Percentiles rank a stretch among this genome's conserved stretches.
phyloP scores from a whole-genome alignment of 108 stramenopile genomes.

The Nitzschia sp. region DNA sequence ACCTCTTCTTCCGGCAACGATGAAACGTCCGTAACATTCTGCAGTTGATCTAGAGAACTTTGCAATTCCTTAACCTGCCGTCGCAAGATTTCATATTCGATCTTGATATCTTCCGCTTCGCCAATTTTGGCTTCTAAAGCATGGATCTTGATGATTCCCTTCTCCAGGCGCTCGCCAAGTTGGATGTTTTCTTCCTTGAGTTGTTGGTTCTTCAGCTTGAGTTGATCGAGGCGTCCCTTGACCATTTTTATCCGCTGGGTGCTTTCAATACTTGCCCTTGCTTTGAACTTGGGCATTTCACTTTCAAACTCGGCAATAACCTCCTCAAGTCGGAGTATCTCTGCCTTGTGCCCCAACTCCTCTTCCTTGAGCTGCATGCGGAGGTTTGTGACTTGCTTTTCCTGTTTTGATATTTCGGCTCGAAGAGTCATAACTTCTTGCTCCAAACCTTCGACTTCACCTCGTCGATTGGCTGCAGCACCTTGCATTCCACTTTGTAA shows the following conservation, averaged over 20 bases:
- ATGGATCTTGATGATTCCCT: slow-evolving; percentile 27
- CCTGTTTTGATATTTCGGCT: slow-evolving; percentile 46
- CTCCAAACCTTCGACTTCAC: slow-evolving; percentile 81
- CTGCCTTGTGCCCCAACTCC: slow-evolving; percentile 56
- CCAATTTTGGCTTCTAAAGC: slow-evolving; percentile 47
- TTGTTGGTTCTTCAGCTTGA: slow-evolving; percentile 45
- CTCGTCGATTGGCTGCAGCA: slow-evolving; percentile 55
- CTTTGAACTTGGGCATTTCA: slow-evolving; percentile 39
- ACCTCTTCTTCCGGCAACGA: not conserved
- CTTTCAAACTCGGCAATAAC: slow-evolving; percentile 46
- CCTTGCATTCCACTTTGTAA: slow-evolving; percentile 78
- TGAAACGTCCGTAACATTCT: not conserved
- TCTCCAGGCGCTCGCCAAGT: slow-evolving; percentile 48
- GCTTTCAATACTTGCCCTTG: slow-evolving; percentile 21
- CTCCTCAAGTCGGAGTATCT: slow-evolving; percentile 61
- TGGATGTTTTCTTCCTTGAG: slow-evolving; percentile 76
- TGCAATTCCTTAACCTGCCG: slow-evolving; percentile 59
- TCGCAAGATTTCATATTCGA: slow-evolving; percentile 53
- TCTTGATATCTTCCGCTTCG: slow-evolving; percentile 59
- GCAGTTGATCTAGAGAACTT: slow-evolving; percentile 9
- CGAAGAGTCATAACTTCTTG: slow-evolving; percentile 74
- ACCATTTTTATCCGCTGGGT: slow-evolving; percentile 61
- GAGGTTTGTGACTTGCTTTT: slow-evolving; percentile 61
- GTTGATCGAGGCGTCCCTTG: slow-evolving; percentile 64
- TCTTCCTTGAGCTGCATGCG: slow-evolving; percentile 69